These are phyloP conservation scores for Mycena venus DNA, from an alignment of 768 basidiomycete genomes.

Conservation along the genomic window DNA sequence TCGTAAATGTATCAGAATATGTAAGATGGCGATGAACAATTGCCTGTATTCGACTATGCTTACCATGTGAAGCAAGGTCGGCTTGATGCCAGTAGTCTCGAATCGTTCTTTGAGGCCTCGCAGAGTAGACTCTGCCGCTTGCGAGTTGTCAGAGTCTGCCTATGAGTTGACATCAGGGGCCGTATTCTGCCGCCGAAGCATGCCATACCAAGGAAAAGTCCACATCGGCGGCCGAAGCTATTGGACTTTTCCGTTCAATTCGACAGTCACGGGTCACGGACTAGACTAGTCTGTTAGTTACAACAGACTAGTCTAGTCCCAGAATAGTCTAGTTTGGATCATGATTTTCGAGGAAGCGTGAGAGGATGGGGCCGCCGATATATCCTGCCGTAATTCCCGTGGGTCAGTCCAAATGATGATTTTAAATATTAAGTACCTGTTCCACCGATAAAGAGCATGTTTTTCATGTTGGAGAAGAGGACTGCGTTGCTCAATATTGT, in stretches of 20 bases:
- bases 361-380: slow-evolving; percentile 24
- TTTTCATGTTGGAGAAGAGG: slow-evolving; percentile 7
- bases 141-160: slow-evolving; percentile 26
- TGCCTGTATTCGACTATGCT: neutral
- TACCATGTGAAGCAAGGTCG: slow-evolving; percentile 30
- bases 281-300: no score
- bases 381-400: neutral
- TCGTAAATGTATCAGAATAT: neutral
- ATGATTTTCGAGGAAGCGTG: slow-evolving; percentile 4
- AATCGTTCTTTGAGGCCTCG: slow-evolving; percentile 25
- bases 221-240: slow-evolving; percentile 45
- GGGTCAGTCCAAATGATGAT: neutral
- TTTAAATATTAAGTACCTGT: slow-evolving; percentile 3
- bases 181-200: neutral
- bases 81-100: slow-evolving; percentile 15
- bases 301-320: no score
- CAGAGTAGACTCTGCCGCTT: slow-evolving; percentile 22
- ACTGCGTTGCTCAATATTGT: neutral
- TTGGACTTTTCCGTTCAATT: no score
- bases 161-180: neutral
- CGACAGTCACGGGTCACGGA: no score
- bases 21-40: neutral
- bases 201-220: slow-evolving; percentile 44
- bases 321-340: neutral
- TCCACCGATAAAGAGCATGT: slow-evolving; percentile 19